Evolutionary conservation across 305 asterid species (phyloP), one percentile per base, ranked within the genome.

Genomic region (Solanum hybrid): DNA sequence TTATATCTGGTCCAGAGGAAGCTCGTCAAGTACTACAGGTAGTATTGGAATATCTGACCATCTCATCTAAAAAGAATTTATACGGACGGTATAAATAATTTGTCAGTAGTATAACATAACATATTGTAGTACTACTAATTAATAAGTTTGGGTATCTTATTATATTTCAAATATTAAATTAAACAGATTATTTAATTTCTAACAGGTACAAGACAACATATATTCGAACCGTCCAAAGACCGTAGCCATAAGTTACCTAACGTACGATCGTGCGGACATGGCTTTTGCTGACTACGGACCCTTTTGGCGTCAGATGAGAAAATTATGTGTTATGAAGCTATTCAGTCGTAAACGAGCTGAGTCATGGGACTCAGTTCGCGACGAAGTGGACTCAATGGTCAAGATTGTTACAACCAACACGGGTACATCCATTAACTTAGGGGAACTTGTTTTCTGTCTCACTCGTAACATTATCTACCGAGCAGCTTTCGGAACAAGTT

Each of bases 241-340:
- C 20, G 90, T 92, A 38, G 99, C 98, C 89, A 94, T 96, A 22
- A 94, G 92, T 6, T 96, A 96, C 93, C 29, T 96, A 5, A 94
- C 99, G 8, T 96, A 96, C 87, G 95, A 94, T 29, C 40, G 98
- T 7, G 97, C 98, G 6, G 98, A 96, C 90, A 96, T 96, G 99
- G 99, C 98, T 5, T 96, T 96, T 88, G 97, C 98, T 3, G 92
- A 96, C 79, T 96, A 96, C 90, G 98, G 98, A 46, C 99, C 98
- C 5, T 96, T 95, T 89, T 96, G 99, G 99, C 96, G 99, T 38
- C 97, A 96, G 90, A 95, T 96, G 98, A 94, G 99, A 7, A 96
- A 96, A 89, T 93, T 96, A 12, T 95, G 99, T 71, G 98, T 96
- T 75, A 92, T 95, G 96, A 96, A 96, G 93, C 94, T 96, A 32